Conservation (phyloP, 148 eudicot genomes). For the Agrostemma githago region DNA sequence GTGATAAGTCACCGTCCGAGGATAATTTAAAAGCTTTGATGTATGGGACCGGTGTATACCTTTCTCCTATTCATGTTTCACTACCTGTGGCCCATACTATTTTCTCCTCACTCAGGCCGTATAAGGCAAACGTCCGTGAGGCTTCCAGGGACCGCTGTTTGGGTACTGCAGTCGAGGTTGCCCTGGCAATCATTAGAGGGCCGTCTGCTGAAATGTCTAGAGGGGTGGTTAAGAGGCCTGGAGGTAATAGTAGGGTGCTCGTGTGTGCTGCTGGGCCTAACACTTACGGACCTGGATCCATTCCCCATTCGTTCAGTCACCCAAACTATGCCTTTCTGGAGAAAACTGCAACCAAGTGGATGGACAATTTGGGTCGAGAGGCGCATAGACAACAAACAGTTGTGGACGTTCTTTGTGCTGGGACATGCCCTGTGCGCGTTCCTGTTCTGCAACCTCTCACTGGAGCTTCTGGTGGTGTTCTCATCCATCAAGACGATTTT, state of each 20-base stretch:
- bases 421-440: constrained; percentile 84
- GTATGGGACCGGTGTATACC: constrained; percentile 81
- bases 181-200: constrained; percentile 78
- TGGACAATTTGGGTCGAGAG: constrained; percentile 83
- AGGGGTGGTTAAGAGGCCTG: constrained; percentile 71
- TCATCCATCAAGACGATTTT: constrained; percentile 89
- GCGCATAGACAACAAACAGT: constrained; percentile 72
- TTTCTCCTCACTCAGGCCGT: constrained; percentile 74
- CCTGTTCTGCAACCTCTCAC: constrained; percentile 84
- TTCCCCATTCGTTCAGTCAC: constrained; percentile 74
- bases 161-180: constrained; percentile 87
- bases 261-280: constrained; percentile 93
- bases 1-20: constrained; percentile 62
- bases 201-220: constrained; percentile 82
- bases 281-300: constrained; percentile 88
- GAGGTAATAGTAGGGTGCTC: constrained; percentile 74
- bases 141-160: constrained; percentile 86
- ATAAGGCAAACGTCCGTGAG: constrained; percentile 56
- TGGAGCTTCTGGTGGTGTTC: constrained; percentile 78
- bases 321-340: constrained; percentile 88
- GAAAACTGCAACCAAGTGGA: constrained; percentile 81
- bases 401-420: constrained; percentile 84
- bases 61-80: constrained; percentile 89
- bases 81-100: constrained; percentile 78
- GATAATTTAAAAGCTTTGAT: constrained; percentile 71